A percentile compares a stretch with the other conserved stretches of the same genome.
phyloP scores from a whole-genome alignment of 2,329 filamentous ascomycete species.

The Aureobasidium sp. region DNA sequence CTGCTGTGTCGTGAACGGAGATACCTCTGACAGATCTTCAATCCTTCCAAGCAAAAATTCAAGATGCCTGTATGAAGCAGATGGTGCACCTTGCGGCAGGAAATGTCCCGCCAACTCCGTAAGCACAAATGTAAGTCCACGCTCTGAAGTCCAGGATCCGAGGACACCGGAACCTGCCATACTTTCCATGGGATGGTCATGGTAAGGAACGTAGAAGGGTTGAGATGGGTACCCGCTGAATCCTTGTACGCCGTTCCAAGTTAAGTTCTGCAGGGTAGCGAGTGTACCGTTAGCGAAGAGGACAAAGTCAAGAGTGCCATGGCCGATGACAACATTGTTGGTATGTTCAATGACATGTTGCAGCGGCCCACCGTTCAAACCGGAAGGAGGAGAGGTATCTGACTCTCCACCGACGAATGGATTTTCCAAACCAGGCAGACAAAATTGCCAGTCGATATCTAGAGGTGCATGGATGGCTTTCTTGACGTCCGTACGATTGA shows the following conservation, averaged over 20 bases:
- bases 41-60: slow-evolving; percentile 12
- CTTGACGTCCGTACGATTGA: slow-evolving; percentile 42
- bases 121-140: slow-evolving; percentile 32
- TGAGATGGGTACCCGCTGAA: slow-evolving; percentile 28
- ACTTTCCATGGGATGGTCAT: slow-evolving; percentile 10
- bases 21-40: slow-evolving; percentile 48
- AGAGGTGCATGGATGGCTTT: slow-evolving; percentile 40
- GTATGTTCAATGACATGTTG: slow-evolving; percentile 35
- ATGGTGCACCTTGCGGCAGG: slow-evolving; percentile 4
- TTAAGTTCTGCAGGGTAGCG: slow-evolving; percentile 33
- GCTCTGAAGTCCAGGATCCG: slow-evolving; percentile 29
- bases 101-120: slow-evolving; percentile 33
- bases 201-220: slow-evolving; percentile 31
- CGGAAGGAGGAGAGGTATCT: slow-evolving; percentile 26
- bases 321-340: slow-evolving; percentile 36
- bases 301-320: slow-evolving; percentile 31
- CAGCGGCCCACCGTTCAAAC: slow-evolving; percentile 25
- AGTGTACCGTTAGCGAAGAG: slow-evolving; percentile 34
- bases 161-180: slow-evolving; percentile 29
- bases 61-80: slow-evolving; percentile 15
- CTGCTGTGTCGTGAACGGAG: slow-evolving; percentile 38
- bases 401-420: slow-evolving; percentile 26
- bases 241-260: slow-evolving; percentile 35
- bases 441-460: slow-evolving; percentile 27
- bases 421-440: slow-evolving; percentile 29